Base-by-base conservation (phyloP, 208 protist species). In the Trypanosoma boissoni region DNA sequence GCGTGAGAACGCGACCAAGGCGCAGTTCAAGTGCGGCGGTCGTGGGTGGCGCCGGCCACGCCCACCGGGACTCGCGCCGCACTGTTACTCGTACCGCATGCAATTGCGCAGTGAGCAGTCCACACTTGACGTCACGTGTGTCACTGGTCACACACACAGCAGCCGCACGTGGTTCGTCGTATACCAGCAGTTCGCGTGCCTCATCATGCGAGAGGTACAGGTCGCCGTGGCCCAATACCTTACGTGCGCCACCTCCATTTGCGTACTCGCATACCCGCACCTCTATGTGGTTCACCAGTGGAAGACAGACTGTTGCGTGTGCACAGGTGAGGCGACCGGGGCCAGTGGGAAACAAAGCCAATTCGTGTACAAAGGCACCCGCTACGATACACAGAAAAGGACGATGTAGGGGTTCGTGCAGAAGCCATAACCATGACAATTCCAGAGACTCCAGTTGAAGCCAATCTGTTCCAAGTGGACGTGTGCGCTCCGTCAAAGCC, bases 191-290 rank as follows among this genome's bases (percentile, higher is more conserved):
- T 23, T 46, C 34, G 21, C 1, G 23, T 5, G 3, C 9, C 20
- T 60, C 63, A n/a, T 68, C 53, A 12, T 3, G 23, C 5, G 54
- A 60, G 0, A 68, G 36, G 2, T 42, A 34, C 14, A 68, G 31
- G 16, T 68, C 45, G 8, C 63, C 63, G 24, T 31, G 28, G 27
- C 51, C 63, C 4, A 57, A 21, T 12, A 42, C 21, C 16, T 41
- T 32, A 10, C 10, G 5, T 8, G 10, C 34, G n/a, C 48, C 16
- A 31, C 16, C 7, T 24, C 7, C 48, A 31, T 21, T 24, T 14
- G 16, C 48, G 31, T 39, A 6, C 12, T 39, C 34, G 12, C 12
- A 39, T 39, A 39, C 8, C 8, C 6, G 34, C 12, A 58, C 59
- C 8, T 41, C 42, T 24, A 66, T 39, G 21, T 31, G 48, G n/a